phyloP scores from a whole-genome alignment of 1,139 yeast species.

The Nematodospora anomalae region DNA sequence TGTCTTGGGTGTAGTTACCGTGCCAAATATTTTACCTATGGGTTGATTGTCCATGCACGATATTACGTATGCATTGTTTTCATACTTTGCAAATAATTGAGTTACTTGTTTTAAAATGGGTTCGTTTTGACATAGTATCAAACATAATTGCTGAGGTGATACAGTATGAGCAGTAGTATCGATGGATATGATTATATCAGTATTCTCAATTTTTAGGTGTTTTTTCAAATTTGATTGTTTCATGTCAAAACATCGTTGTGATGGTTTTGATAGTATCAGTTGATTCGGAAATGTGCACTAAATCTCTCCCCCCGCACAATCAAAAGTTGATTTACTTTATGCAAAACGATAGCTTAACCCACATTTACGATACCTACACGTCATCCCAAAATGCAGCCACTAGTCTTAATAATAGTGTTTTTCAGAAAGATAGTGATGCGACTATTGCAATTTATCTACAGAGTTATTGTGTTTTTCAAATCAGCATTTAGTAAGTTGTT shows the following conservation, averaged over 20 bases:
- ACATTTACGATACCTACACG: too few species aligned
- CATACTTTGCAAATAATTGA: constrained; percentile 1
- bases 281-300: too few species aligned
- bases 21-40: constrained; percentile 1
- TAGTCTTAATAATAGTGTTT: neutral
- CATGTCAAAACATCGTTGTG: constrained; percentile 6
- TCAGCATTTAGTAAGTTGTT: constrained; percentile 1
- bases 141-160: constrained; percentile 2
- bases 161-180: neutral
- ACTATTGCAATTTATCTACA: constrained; percentile 1
- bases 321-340: too few species aligned
- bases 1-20: constrained; percentile 1
- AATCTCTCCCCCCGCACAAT: too few species aligned
- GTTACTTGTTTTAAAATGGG: neutral
- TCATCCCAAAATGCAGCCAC: neutral
- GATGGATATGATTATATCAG: constrained; percentile 1
- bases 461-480: neutral
- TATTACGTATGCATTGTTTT: constrained; percentile 4
- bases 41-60: constrained; percentile 9
- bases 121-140: constrained; percentile 9
- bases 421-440: constrained; percentile 3
- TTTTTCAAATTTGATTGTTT: constrained; percentile 10
- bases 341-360: too few species aligned
- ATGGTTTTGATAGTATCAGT: too few species aligned
- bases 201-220: constrained; percentile 6